These are phyloP conservation scores for Zanthoxylum bungeanum DNA, from an alignment of 345 rosid genomes.

Conservation along the genomic window DNA sequence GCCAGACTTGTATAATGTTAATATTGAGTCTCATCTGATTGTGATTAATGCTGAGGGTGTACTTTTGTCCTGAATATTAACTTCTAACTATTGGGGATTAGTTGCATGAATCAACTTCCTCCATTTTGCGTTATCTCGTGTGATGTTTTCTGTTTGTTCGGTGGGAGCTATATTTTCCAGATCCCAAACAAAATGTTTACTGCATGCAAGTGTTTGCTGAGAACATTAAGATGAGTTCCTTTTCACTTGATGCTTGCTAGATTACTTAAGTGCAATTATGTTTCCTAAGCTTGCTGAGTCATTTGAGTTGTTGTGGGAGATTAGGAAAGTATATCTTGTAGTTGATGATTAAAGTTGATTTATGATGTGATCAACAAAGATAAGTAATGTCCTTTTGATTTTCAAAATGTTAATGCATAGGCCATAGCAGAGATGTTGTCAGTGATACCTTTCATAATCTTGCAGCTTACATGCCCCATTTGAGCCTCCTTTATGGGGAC, in stretches of 20 bases:
- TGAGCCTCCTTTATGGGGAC: constrained; percentile 74
- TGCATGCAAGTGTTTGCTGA: not conserved
- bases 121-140: not conserved
- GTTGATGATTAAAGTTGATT: not conserved
- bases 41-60: not conserved
- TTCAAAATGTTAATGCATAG: not conserved
- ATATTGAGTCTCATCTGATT: not conserved
- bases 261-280: too few relatives aligned
- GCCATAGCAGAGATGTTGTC: not conserved
- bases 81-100: not conserved
- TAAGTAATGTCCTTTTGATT: not conserved
- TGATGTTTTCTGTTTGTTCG: not conserved
- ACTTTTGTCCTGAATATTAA: not conserved
- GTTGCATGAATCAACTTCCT: not conserved
- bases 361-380: too few relatives aligned
- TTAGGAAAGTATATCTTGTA: not conserved
- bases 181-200: not conserved
- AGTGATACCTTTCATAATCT: not conserved
- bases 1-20: not conserved
- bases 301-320: not conserved
- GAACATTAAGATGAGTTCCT: not conserved
- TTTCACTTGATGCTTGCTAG: not conserved
- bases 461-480: constrained; percentile 90
- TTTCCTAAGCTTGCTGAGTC: too few relatives aligned
- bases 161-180: not conserved